Base-by-base conservation (phyloP, 208 protist species). In the Naegleria fowleri region DNA sequence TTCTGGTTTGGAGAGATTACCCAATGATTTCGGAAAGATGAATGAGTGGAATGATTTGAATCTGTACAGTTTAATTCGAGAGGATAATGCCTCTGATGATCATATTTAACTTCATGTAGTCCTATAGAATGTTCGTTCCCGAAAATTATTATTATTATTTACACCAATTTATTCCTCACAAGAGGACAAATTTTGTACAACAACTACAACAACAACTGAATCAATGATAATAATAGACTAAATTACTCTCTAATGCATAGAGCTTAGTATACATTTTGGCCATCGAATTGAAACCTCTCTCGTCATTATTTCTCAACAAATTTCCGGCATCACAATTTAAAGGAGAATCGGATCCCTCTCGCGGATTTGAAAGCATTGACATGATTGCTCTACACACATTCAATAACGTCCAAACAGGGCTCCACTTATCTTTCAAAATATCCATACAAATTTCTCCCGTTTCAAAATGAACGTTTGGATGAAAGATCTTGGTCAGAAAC, bases 241-340 rank as follows among this genome's bases (percentile, higher is more conserved):
- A 40, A 84, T 87, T 87, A 16, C 29, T 51, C 25, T 84, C 48
- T 25, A 52, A 38, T 15, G 79, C 90, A 76, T 91, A 58, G 5
- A 88, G 13, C 43, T 90, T 52, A 5, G 92, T 93, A 33, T 93
- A 93, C 92, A 93, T 93, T 83, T 40, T 41, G 16, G 91, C 92
- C 55, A 93, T 58, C 5, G 43, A 67, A 33, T 92, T 87, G 59
- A 93, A 93, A 40, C 91, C 92, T 52, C 92, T n/a, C 5, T 91
- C 41, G 51, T 93, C 92, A 38, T 95, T 95, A 7, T 93, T 94
- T 0, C 96, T 92, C 16, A 98, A 76, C 4, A 98, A 92, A 88
- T 98, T 98, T 0, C 96, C 97, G 0, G 97, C 97, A 88, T 97
- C 96, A 93, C 97, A 98, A 94, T 98, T 98, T 91, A 97, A 96